Percentiles rank a stretch among this genome's conserved stretches.
These are phyloP conservation scores for Sarocladium oryzae DNA, from an alignment of 2,329 filamentous ascomycete species.

Conservation along the genomic window DNA sequence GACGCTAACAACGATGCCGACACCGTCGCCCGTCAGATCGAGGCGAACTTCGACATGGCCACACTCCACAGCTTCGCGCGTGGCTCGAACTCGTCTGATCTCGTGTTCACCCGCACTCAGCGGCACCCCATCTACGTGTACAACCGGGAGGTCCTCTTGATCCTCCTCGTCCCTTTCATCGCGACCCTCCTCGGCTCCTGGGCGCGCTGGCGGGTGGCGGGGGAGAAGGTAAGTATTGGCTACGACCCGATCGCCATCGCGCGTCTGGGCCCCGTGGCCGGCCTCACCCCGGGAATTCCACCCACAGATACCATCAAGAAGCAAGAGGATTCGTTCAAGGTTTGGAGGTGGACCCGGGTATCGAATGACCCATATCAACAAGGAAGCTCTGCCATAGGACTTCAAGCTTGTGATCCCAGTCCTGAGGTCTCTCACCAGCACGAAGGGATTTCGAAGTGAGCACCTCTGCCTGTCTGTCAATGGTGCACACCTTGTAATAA, in stretches of 20 bases:
- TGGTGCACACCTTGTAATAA: too few species aligned
- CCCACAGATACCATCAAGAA: background rate
- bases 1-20: slow-evolving; percentile 11
- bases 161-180: slow-evolving; percentile 11
- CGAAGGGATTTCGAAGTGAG: too few species aligned
- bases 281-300: background rate
- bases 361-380: background rate
- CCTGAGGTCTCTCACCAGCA: too few species aligned
- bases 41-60: slow-evolving; percentile 14
- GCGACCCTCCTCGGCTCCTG: slow-evolving; percentile 12
- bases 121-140: slow-evolving; percentile 9
- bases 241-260: background rate
- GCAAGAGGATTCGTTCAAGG: background rate
- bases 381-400: background rate
- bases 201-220: slow-evolving; percentile 11
- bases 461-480: too few species aligned
- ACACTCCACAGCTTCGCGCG: slow-evolving; percentile 14
- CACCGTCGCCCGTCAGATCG: slow-evolving; percentile 12
- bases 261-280: background rate
- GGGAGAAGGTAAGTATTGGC: slow-evolving; percentile 7
- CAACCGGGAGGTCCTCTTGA: slow-evolving; percentile 10
- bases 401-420: background rate
- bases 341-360: background rate
- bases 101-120: background rate
- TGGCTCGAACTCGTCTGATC: slow-evolving; percentile 10